Conservation (phyloP, 225 moss, liverwort and hornwort genomes). For the Thuidium tamariscinum region DNA sequence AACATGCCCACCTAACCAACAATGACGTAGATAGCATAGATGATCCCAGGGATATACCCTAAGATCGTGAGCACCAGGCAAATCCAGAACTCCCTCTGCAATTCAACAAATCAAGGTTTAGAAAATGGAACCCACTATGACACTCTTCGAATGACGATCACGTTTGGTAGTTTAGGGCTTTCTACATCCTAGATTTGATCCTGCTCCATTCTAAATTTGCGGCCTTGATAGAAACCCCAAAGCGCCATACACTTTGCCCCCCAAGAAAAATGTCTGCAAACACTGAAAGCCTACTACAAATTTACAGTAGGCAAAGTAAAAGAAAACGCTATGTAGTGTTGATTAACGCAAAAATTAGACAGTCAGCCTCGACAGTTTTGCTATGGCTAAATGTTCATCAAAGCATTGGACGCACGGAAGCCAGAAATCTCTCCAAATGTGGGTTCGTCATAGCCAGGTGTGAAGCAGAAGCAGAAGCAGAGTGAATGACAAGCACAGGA, state of each 20-base stretch:
- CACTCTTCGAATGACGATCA: neutral
- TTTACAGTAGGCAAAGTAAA: neutral
- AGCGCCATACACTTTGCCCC: too few relatives aligned
- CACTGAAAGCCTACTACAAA: neutral
- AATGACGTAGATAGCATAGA: conserved; percentile 35
- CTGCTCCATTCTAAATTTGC: neutral
- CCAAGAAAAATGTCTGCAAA: neutral
- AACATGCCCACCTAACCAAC: conserved; percentile 4
- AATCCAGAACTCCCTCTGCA: conserved; percentile 54
- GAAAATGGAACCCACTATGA: neutral
- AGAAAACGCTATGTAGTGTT: neutral
- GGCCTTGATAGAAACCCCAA: neutral
- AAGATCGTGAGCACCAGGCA: conserved; percentile 31
- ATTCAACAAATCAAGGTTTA: neutral
- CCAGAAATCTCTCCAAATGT: neutral
- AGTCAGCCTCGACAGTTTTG: neutral
- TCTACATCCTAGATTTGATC: neutral
- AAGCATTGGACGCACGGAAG: neutral
- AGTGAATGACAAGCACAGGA: neutral
- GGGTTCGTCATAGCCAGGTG: neutral
- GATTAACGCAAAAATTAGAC: neutral
- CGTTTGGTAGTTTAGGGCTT: neutral
- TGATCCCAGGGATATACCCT: conserved; percentile 40
- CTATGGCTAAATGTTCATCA: neutral
- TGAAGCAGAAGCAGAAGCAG: neutral